Evolutionary conservation across 192 early-diverging fungal species (phyloP).

Genomic region (Coemansia sp.): DNA sequence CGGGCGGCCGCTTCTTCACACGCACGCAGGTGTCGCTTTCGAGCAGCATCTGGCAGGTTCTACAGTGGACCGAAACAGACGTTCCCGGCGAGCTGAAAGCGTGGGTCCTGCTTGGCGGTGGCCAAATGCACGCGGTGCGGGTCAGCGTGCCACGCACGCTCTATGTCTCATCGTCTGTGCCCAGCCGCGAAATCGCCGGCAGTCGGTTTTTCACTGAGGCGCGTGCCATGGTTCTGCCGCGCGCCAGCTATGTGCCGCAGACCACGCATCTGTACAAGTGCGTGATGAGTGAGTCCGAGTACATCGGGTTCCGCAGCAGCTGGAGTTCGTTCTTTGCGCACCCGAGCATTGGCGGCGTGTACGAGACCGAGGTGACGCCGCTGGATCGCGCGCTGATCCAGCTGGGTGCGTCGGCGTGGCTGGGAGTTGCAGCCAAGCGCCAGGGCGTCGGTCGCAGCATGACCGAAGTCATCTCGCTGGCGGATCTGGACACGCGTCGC

Average conservation of each 20-base stretch:
- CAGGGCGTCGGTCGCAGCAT: slow-evolving; percentile 19
- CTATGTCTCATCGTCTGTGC: slow-evolving; percentile 76
- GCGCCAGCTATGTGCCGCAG: slow-evolving; percentile 59
- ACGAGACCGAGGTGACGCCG: slow-evolving; percentile 87
- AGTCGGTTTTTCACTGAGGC: slow-evolving; percentile 52
- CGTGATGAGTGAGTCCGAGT: slow-evolving; percentile 78
- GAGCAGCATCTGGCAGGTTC: slow-evolving; percentile 73
- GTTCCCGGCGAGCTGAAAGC: slow-evolving; percentile 83
- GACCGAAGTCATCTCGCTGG: slow-evolving; percentile 29
- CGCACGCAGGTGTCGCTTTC: slow-evolving; percentile 67
- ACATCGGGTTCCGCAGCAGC: slow-evolving; percentile 67
- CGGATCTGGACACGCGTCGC: slow-evolving; percentile 37
- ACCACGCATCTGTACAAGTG: slow-evolving; percentile 76
- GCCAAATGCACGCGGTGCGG: slow-evolving; percentile 67
- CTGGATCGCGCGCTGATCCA: slow-evolving; percentile 78
- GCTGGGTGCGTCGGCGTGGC: slow-evolving; percentile 62
- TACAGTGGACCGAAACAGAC: slow-evolving; percentile 84
- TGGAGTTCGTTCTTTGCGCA: slow-evolving; percentile 82
- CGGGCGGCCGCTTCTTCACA: slow-evolving; percentile 63
- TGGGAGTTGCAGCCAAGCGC: slow-evolving; percentile 24
- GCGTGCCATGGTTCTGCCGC: slow-evolving; percentile 66
- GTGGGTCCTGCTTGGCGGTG: slow-evolving; percentile 77
- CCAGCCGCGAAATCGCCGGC: slow-evolving; percentile 52
- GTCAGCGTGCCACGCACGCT: slow-evolving; percentile 79
- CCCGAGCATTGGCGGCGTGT: slow-evolving; percentile 87